Base-by-base conservation (phyloP, 2,329 filamentous ascomycete genomes). In the Penicillium capsulatum region DNA sequence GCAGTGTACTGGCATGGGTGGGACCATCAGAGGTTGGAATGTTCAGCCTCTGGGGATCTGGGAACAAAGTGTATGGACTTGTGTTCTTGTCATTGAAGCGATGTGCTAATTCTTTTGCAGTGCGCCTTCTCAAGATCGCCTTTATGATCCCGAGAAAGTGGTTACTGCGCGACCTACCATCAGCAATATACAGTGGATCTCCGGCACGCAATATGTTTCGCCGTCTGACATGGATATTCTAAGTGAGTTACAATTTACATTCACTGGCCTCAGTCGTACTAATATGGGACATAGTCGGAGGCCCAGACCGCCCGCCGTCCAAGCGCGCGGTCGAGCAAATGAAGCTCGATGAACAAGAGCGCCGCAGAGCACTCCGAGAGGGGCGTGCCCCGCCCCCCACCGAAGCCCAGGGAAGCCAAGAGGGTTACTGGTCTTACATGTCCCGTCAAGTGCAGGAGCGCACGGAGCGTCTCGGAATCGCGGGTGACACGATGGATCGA, bases 111-210 rank as follows among this genome's bases (percentile, higher is more conserved):
- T n/a, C 34, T 10, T 24, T 17, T 22, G 22, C 42, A 75, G 72
- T 37, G 62, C 64, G n/a, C 65, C 59, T 30, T 69, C 70, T 11
- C 69, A 79, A n/a, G 90, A 96, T 59, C 79, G 73, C 6, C 73
- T 98, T 3, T 79, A 86, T 64, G 95, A 97, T 59, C 81, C 86
- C 0, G 74, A 85, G 42, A 76, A 86, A 1, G 60, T 77, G 11
- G 76, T 85, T 15, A 91, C 90, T 2, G 76, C 87, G 9, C 80
- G 92, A 2, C 92, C 92, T 1, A 95, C 89, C 0, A 98, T 98
- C 44, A 94, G 86, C 14, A 95, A 94, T 56, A 67, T 98, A 26
- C 89, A 97, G 66, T 98, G 92, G 92, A 88, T 98, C 36, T 85
- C 89, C 0, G 92, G 92, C 3, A 97, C 91, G 1, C 91, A 96